Base-by-base conservation (phyloP, 176 grass and related monocot species). In the Musa acuminata region DNA sequence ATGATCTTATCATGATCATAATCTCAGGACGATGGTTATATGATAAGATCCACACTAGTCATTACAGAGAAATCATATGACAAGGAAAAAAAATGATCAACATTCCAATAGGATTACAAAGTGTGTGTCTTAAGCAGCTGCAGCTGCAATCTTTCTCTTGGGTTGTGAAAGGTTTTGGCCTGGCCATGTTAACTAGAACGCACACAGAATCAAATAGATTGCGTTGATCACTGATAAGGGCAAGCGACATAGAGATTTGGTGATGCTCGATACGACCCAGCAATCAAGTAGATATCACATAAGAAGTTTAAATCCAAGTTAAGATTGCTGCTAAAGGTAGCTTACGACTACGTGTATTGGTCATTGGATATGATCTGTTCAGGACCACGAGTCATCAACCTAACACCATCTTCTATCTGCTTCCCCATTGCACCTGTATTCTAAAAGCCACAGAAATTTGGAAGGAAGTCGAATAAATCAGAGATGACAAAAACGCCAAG, bases 371-470 rank as follows among this genome's bases (percentile, higher is more conserved):
- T 97, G 50, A 97, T 93, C 79, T 97, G 85, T 87, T 97, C 94
- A 55, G 87, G 84, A 76, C 87, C 94, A 62, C 87, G 90, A 2
- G 90, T 87, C 94, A 97, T 97, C 78, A 97, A 87, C 43, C 90
- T 89, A 79, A 97, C 91, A 58, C 94, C 94, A 80, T 97, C 94
- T 72, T 97, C 83, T 85, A 97, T 93, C 86, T 97, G 85, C 78
- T 97, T 97, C 24, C 94, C 90, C 72, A 97, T 93, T 49, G 90
- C 94, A 77, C 78, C 69, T 77, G 94, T 86, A 64, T 91, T 90
- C 90, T 92, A 79, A 20, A 29, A 83, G 29, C 78, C 22, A 77
- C 71, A 25, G 8, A 81, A 78, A 63, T 75, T 23, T 52, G 19
- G 19, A 72, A 52, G 78, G 78, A 68, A 11, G 49, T 75, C 62